phyloP scores from a whole-genome alignment of 352 stramenopile genomes.

The Globisporangium alternatum region DNA sequence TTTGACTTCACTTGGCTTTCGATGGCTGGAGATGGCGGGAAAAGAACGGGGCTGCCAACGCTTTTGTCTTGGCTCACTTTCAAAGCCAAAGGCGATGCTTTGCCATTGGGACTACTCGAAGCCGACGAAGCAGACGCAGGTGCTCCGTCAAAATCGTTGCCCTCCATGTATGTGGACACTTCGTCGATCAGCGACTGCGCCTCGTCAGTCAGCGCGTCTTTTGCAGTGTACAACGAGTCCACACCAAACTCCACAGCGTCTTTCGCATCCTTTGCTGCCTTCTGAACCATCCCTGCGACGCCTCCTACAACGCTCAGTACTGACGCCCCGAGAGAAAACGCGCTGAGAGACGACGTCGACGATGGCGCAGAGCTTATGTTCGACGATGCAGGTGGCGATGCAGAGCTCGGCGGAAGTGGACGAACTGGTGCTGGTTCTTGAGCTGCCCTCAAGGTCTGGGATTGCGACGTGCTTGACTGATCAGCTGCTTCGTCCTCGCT shows the following conservation, averaged over 20 bases:
- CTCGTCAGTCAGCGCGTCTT: conserved; percentile 66
- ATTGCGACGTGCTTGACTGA: neutral
- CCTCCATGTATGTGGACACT: conserved; percentile 58
- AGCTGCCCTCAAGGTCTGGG: neutral
- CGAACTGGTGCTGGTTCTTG: neutral
- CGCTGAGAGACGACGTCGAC: conserved; percentile 35
- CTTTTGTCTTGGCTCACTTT: neutral
- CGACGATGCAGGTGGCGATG: conserved; percentile 16
- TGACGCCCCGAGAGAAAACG: conserved; percentile 54
- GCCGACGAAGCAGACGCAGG: neutral
- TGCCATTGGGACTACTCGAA: conserved; percentile 8
- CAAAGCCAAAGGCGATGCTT: neutral
- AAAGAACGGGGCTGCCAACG: neutral
- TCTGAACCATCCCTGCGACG: conserved; percentile 66
- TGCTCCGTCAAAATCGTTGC: conserved; percentile 1
- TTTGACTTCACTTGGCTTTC: neutral
- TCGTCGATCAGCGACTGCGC: conserved; percentile 58
- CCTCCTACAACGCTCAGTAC: conserved; percentile 64
- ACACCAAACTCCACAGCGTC: conserved; percentile 69
- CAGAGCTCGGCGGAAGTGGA: conserved; percentile 16
- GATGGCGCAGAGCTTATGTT: conserved; percentile 15
- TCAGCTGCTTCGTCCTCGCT: neutral
- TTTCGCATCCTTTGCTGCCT: conserved; percentile 73
- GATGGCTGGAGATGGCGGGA: conserved; percentile 1
- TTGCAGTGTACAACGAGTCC: conserved; percentile 70